phyloP scores from a whole-genome alignment of 345 rosid species.

The Rubroshorea leprosula region DNA sequence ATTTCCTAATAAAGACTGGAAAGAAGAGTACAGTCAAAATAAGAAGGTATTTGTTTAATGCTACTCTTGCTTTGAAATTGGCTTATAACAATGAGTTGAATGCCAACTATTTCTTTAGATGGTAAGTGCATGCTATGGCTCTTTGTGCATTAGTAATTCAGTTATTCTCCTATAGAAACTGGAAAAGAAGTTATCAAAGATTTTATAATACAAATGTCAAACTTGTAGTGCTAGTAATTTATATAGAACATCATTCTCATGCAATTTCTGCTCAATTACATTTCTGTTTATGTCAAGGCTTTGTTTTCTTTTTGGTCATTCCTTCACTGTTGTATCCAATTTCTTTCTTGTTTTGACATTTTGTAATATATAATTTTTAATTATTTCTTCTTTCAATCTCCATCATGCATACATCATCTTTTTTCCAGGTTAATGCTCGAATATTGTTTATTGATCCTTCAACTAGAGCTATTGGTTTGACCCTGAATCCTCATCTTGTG shows the following conservation, averaged over 20 bases:
- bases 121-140: not conserved
- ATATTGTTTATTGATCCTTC: conserved; percentile 86
- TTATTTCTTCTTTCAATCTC: too few species aligned
- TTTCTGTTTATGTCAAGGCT: not conserved
- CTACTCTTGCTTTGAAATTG: not conserved
- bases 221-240: not conserved
- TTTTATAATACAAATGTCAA: too few species aligned
- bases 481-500: conserved; percentile 79
- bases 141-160: not conserved
- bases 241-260: not conserved
- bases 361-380: not conserved
- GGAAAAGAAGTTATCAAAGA: too few species aligned
- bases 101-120: too few species aligned
- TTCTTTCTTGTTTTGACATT: not conserved
- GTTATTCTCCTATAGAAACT: too few species aligned
- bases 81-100: not conserved
- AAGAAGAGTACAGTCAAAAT: conserved; percentile 63
- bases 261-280: not conserved
- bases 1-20: conserved; percentile 65
- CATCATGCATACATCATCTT: conserved; percentile 3
- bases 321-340: not conserved
- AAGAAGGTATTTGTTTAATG: conserved; percentile 50
- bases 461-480: conserved; percentile 92
- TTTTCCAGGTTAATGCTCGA: conserved; percentile 77
- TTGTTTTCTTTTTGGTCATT: not conserved